A percentile compares a stretch with the other conserved stretches of the same genome.
Conservation (phyloP, 768 basidiomycete species). For the Agaricus subrufescens region DNA sequence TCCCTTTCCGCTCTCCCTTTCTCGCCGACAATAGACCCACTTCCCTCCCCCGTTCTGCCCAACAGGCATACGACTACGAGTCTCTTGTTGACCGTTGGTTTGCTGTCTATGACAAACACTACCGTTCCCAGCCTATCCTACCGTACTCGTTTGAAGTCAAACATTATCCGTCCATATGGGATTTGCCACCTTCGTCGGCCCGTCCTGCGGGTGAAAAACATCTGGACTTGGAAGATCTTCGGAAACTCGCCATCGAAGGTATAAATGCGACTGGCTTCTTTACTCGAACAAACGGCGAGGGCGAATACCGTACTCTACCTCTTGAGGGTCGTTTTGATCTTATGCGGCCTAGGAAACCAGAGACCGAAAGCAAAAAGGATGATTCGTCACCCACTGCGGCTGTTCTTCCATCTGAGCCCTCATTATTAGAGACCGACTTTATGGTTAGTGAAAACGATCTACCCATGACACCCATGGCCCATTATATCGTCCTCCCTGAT, state of each 20-base stretch:
- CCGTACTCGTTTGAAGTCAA: constrained; percentile 54
- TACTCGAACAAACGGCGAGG: constrained; percentile 38
- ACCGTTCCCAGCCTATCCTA: constrained; percentile 52
- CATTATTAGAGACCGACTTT: not conserved
- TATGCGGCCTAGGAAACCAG: constrained; percentile 50
- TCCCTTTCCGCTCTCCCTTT: constrained; percentile 64
- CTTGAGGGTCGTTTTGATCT: constrained; percentile 87
- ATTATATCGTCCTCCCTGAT: constrained; percentile 23
- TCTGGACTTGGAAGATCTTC: constrained; percentile 64
- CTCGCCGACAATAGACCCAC: constrained; percentile 20
- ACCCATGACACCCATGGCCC: constrained; percentile 35
- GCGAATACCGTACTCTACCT: constrained; percentile 77
- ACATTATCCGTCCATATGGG: constrained; percentile 75
- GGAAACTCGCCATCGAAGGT: constrained; percentile 57
- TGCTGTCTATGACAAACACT: constrained; percentile 83
- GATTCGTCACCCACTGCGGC: constrained; percentile 15
- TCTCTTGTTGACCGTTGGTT: constrained; percentile 90
- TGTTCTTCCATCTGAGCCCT: constrained; percentile 10
- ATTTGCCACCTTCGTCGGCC: constrained; percentile 28
- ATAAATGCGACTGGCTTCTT: constrained; percentile 27
- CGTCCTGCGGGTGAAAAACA: constrained; percentile 10
- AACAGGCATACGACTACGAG: constrained; percentile 67
- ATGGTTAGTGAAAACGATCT: constrained; percentile 15
- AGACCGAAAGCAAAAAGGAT: constrained; percentile 9
- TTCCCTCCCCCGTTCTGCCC: constrained; percentile 21